Base-by-base conservation (phyloP, 2,329 filamentous ascomycete species). In the Lasiodiplodia gonubiensis region DNA sequence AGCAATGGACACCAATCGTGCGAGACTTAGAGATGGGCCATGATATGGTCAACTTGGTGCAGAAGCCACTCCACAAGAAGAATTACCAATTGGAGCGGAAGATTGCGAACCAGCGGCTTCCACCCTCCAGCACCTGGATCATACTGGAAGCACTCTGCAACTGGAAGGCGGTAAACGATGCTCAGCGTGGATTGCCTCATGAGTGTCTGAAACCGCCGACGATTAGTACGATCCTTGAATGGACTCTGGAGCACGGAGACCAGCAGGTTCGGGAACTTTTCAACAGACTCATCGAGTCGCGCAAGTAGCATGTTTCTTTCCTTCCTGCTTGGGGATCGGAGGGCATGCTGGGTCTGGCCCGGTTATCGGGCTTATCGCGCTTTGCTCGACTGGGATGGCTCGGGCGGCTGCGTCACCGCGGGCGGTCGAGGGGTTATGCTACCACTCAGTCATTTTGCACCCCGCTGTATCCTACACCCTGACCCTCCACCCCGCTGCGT, bases 351-450 rank as follows among this genome's bases (percentile, higher is more conserved):
- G 53, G 25, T 16, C 25, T 54, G 25, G 52, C 27, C 18, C 25
- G 33, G 33, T 21, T 33, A 37, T 30, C 49, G 49, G 49, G 16
- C 59, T 63, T 63, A 63, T 63, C 59, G 46, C 18, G 35, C 18
- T 14, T n/a, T 46, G 27, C 46, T 48, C 8, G n/a, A 48, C 59
- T 25, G 27, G 59, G 27, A 63, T 63, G 59, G 35, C 2, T 46
- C 33, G 54, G 33, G 12, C 33, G 53, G 21, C 60, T 65, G 61
- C 64, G 64, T 66, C 53, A 66, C 64, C 64, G 64, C 64, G 30
- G 30, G 30, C 30, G 30, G 30, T 49, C 42, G 64, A 66, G 64
- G 64, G 64, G 64, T 30, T 27, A 52, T 48, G 46, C 64, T 46
- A 66, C 64, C 64, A 66, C 53, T 54, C 39, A 14, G 49, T 30